A percentile compares a stretch with the other conserved stretches of the same genome.
These are phyloP conservation scores for Pseudogymnoascus sp. DNA, from an alignment of 2,329 filamentous ascomycete genomes.

Conservation along the genomic window DNA sequence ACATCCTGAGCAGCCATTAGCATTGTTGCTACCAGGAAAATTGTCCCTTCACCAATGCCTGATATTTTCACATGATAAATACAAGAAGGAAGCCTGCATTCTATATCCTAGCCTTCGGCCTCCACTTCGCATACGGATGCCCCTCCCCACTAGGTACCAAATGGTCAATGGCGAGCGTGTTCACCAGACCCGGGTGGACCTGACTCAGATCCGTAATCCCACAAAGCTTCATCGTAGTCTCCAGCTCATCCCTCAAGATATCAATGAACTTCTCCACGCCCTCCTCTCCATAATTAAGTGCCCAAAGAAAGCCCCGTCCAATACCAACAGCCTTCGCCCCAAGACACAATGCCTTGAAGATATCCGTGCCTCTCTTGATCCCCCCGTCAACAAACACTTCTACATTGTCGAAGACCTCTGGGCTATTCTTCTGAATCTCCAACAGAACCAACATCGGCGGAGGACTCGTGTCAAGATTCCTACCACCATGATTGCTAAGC, in stretches of 20 bases:
- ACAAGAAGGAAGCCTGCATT: neutral
- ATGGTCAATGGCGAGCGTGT: constrained; percentile 46
- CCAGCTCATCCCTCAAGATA: constrained; percentile 54
- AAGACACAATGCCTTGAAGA: constrained; percentile 60
- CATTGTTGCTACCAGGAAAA: neutral
- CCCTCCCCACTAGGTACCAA: constrained; percentile 38
- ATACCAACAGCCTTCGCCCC: constrained; percentile 59
- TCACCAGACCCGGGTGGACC: constrained; percentile 55
- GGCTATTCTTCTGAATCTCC: constrained; percentile 56
- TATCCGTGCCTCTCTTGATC: constrained; percentile 58
- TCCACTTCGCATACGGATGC: constrained; percentile 40
- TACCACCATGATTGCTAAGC: constrained; percentile 64
- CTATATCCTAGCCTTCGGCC: constrained; percentile 28
- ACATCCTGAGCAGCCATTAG: neutral
- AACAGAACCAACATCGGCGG: constrained; percentile 54
- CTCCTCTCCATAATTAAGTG: constrained; percentile 51
- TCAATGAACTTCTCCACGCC: constrained; percentile 48
- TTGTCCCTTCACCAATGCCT: no score
- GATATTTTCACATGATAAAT: neutral
- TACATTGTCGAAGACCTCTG: constrained; percentile 52
- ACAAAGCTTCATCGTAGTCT: constrained; percentile 60
- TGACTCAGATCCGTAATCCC: constrained; percentile 56
- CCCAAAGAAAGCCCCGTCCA: constrained; percentile 55
- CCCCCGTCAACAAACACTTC: constrained; percentile 62
- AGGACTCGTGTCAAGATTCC: constrained; percentile 46